Evolutionary conservation across 176 grass and related monocot genomes (phyloP).

Genomic region (Zea mays): Zm-B73-REFERENCE-NAM-5.0 NC_050099.1:243261501-243262000

Average conservation of each 20-base stretch:
- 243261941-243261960: not conserved
- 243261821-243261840: not conserved
- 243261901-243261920: not conserved
- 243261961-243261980: not conserved
- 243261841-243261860: not conserved
- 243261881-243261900: not conserved
- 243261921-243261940: not conserved
- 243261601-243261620: not conserved
- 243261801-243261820: not conserved
- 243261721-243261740: not conserved
- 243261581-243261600: not conserved
- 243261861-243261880: not conserved
- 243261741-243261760: not conserved
- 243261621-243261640: not conserved
- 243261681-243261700: not conserved
- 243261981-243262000: not conserved
- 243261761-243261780: slow-evolving; percentile 1
- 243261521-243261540: not conserved
- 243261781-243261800: not conserved
- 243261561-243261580: not conserved
- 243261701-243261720: not conserved
- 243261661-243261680: slow-evolving; percentile 11
- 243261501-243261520: slow-evolving; percentile 22
- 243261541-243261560: not conserved
- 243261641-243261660: not conserved